These are phyloP conservation scores for Crataegus laevigata DNA, from an alignment of 306 rosid genomes.

Conservation along the genomic window DNA sequence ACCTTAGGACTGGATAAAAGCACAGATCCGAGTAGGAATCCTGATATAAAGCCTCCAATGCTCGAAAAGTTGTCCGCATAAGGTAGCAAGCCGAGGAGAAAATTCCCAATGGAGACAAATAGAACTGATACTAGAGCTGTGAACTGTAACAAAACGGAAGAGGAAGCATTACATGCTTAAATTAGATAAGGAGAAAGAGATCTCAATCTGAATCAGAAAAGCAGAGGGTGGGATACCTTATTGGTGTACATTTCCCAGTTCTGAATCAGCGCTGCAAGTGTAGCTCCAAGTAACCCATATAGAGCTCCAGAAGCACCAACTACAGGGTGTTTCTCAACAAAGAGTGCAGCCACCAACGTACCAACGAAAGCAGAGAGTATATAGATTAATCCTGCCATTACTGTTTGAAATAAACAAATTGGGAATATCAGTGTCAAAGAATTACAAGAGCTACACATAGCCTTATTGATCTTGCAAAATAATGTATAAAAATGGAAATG, in stretches of 20 bases:
- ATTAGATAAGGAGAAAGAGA: conserved; percentile 12
- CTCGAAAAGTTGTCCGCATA: conserved; percentile 69
- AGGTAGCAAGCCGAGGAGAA: conserved; percentile 72
- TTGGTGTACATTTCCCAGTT: conserved; percentile 64
- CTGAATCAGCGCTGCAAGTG: conserved; percentile 55
- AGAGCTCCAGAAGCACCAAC: conserved; percentile 82
- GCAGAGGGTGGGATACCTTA: conserved; percentile 37
- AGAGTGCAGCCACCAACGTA: conserved; percentile 77
- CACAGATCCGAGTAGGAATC: conserved; percentile 73
- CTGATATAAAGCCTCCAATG: conserved; percentile 77
- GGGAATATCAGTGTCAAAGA: conserved; percentile 1
- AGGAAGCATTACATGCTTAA: conserved; percentile 5
- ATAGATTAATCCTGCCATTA: conserved; percentile 70
- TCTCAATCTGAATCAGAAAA: not conserved
- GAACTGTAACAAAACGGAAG: conserved; percentile 37
- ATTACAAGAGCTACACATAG: not conserved
- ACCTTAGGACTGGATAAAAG: conserved; percentile 46
- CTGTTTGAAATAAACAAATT: conserved; percentile 37
- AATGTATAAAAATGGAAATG: not conserved
- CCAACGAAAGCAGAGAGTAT: conserved; percentile 66
- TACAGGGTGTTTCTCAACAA: conserved; percentile 48
- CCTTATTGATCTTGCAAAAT: conserved; percentile 8
- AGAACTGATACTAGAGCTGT: conserved; percentile 51
- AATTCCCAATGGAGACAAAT: conserved; percentile 47
- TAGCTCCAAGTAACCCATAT: conserved; percentile 76